phyloP scores from a whole-genome alignment of 164 flowering plant genomes.

The Echeveria elegans region DNA sequence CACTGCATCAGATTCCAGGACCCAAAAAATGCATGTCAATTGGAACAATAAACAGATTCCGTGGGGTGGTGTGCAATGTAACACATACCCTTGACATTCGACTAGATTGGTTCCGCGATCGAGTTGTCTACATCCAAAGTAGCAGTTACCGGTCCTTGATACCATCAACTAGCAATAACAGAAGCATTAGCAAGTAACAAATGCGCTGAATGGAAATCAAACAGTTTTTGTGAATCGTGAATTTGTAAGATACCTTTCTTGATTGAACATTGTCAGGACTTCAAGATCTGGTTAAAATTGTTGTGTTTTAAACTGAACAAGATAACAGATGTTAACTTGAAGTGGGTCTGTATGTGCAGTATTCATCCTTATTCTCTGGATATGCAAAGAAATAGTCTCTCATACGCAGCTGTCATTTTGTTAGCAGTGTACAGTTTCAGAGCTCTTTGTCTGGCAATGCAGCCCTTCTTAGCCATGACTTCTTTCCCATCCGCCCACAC shows the following conservation, averaged over 20 bases:
- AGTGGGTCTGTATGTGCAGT: constrained; percentile 19
- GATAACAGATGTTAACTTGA: neutral
- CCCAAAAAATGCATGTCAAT: neutral
- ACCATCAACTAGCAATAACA: neutral
- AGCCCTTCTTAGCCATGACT: constrained; percentile 37
- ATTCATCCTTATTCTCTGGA: neutral
- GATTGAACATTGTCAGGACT: neutral
- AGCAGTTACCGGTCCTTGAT: constrained; percentile 2
- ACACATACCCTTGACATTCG: constrained; percentile 4
- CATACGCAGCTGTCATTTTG: constrained; percentile 67
- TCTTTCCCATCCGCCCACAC: constrained; percentile 42
- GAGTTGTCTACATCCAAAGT: neutral
- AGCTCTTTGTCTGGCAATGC: constrained; percentile 39
- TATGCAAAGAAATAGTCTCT: constrained; percentile 66
- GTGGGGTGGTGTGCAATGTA: neutral
- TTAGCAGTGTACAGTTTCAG: constrained; percentile 54
- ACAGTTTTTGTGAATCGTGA: neutral
- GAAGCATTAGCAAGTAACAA: neutral
- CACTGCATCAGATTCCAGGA: neutral
- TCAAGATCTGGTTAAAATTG: neutral
- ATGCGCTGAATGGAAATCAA: neutral
- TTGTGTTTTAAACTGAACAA: neutral
- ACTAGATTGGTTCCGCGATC: neutral
- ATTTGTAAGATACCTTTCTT: neutral
- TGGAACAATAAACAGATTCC: constrained; percentile 2